Evolutionary conservation across 257 asterid genomes (phyloP).

Genomic region (Voacanga thouarsii): DNA sequence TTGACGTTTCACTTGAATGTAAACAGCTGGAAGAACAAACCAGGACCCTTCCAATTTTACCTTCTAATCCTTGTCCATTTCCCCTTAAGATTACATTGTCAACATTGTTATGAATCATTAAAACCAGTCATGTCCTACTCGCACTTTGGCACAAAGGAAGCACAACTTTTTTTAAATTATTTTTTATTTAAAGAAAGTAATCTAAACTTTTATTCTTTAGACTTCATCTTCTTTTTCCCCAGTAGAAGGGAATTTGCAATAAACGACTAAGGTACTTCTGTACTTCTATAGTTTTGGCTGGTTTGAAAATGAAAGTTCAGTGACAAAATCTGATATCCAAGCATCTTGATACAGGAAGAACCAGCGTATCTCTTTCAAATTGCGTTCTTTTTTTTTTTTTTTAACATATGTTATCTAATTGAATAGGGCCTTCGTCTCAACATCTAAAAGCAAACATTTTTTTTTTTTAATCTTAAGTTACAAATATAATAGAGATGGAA

Average conservation of each 20-base stretch:
- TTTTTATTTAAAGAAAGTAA: background rate
- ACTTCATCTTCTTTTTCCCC: background rate
- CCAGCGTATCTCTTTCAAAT: background rate
- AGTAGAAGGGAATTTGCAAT: background rate
- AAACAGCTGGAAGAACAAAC: background rate
- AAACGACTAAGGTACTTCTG: background rate
- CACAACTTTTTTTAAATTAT: background rate
- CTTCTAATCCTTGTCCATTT: background rate
- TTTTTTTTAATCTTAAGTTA: background rate
- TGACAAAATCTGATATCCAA: background rate
- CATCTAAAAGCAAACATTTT: background rate
- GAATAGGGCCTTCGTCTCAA: background rate
- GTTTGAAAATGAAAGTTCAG: background rate
- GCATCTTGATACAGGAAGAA: background rate
- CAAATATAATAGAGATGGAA: background rate
- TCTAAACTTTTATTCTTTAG: background rate
- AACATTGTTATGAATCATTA: background rate
- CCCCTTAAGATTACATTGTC: background rate
- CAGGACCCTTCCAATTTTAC: background rate
- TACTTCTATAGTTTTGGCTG: background rate
- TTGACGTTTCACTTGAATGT: background rate
- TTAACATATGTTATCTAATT: background rate
- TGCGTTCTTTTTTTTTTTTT: background rate
- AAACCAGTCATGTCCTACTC: background rate
- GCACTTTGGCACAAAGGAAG: background rate